Base-by-base conservation (phyloP, 305 asterid species). In the Fraxinus xanthoxyloides region DNA sequence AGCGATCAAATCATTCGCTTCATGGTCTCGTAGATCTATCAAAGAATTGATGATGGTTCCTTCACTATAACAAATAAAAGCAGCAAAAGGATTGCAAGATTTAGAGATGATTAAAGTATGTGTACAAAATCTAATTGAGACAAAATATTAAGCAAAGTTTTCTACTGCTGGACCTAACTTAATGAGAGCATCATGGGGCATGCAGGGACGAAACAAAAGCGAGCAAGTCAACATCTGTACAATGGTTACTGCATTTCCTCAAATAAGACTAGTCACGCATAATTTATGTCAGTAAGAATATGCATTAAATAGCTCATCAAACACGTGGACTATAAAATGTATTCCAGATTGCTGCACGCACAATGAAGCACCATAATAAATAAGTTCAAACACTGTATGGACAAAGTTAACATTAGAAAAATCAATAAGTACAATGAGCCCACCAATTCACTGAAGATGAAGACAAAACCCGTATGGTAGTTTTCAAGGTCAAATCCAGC, bases 401-500 rank as follows among this genome's bases (percentile, higher is more conserved):
- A 70, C 32, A 72, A 75, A 81, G 75, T 43, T 48, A 76, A 43
- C 78, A 36, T 48, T 70, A 76, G 77, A 56, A 77, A 35, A 23
- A 75, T n/a, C 70, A 82, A 46, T 30, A 86, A 75, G 81, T 38
- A 12, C 61, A 48, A 56, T 46, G 75, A 79, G 77, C 97, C 85
- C 84, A 94, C 99, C 99, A 94, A 78, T 89, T 88, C 80, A 94
- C 94, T 77, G 98, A 90, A 51, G 96, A 89, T 61, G 97, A 88
- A 74, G 92, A 90, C 80, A 89, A 70, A 70, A 96, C 77, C 31
- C 95, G 92, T 92, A 94, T 87, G 46, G 65, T 86, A 85, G 94
- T 91, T 90, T 96, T 96, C 76, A 96, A 87, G 21, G 98, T 88
- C 90, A 96, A 86, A 89, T 96, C 99, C 78, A 96, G 77, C 0